These are phyloP conservation scores for Lecanosticta acicola DNA, from an alignment of 2,329 filamentous ascomycete species.

Conservation along the genomic window DNA sequence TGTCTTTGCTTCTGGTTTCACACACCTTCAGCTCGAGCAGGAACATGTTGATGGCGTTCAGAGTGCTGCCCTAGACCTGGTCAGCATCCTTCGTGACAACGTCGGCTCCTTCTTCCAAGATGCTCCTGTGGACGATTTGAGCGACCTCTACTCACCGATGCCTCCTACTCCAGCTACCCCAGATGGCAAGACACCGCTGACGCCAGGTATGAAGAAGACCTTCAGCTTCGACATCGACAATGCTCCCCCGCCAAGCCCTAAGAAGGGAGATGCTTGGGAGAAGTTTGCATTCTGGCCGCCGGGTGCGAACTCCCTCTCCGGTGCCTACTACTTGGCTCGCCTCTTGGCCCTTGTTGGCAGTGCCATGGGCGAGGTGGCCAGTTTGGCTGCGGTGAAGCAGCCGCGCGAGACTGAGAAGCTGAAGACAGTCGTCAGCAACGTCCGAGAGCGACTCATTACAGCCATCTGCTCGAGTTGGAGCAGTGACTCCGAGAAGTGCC, in stretches of 20 bases:
- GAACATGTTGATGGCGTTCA: slow-evolving; percentile 67
- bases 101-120: slow-evolving; percentile 79
- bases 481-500: slow-evolving; percentile 86
- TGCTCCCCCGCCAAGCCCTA: slow-evolving; percentile 69
- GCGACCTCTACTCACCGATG: slow-evolving; percentile 75
- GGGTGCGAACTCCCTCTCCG: slow-evolving; percentile 83
- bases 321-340: slow-evolving; percentile 82
- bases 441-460: slow-evolving; percentile 77
- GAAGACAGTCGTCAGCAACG: slow-evolving; percentile 65
- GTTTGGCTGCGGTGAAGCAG: slow-evolving; percentile 61
- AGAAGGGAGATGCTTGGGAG: slow-evolving; percentile 74
- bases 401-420: slow-evolving; percentile 56
- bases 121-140: slow-evolving; percentile 84
- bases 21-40: slow-evolving; percentile 74
- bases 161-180: slow-evolving; percentile 66
- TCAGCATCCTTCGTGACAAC: slow-evolving; percentile 73
- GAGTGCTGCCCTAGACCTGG: slow-evolving; percentile 73
- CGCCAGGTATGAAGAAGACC: slow-evolving; percentile 55
- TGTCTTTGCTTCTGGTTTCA: slow-evolving; percentile 50
- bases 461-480: slow-evolving; percentile 90
- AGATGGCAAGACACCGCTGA: slow-evolving; percentile 40
- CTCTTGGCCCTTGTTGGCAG: slow-evolving; percentile 78
- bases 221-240: slow-evolving; percentile 77
- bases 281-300: slow-evolving; percentile 94
- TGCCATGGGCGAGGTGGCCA: slow-evolving; percentile 78